Evolutionary conservation across 75 land plant genomes (phyloP), one percentile per base, ranked within the genome.

Genomic region (Cupressus sempervirens): DNA sequence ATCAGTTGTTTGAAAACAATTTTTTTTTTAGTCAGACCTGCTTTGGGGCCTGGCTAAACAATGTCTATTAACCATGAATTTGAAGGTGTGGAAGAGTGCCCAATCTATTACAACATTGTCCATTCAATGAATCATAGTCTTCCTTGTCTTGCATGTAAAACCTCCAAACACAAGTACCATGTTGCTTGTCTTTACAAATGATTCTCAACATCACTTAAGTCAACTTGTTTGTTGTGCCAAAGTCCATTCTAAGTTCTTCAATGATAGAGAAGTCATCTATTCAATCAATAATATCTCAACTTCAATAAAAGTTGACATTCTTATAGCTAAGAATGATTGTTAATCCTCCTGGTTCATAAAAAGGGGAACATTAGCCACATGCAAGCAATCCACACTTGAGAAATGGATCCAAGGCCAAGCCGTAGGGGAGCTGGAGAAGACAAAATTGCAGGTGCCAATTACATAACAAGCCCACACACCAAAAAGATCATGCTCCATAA

Each of bases 81-180:
- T 88, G 93, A 94, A 85, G 99, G 99, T 20, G 96, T 98, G 50
- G 99, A 98, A 84, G 99, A 96, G 86, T 98, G 99, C 84, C 99
- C 99, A 1, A 96, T 98, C 76, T 98, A 98, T 88, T 98, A 98
- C 87, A 96, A 97, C 87, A 93, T 98, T 83, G 92, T 96, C 76
- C 98, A 98, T 84, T 93, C 98, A 48, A 36, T 85, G 13, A 94
- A 98, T 86, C 97, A 95, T 74, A 91, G 93, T 86, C 91, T 96
- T 46, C 99, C 99, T 36, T 91, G 96, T 13, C 93, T 96, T 62
- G 94, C 99, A 76, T 98, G 99, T 97, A 98, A 93, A 89, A 98
- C 99, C 26, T 98, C 98, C 90, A 96, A 88, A 81, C 94, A 98
- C 88, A 98, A 98, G 88, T 98, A 95, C 84, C 99, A 98, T 86